Evolutionary conservation across 2,329 filamentous ascomycete genomes (phyloP), one percentile per base, ranked within the genome.

Genomic region (Xylariomycetidae sp.): DNA sequence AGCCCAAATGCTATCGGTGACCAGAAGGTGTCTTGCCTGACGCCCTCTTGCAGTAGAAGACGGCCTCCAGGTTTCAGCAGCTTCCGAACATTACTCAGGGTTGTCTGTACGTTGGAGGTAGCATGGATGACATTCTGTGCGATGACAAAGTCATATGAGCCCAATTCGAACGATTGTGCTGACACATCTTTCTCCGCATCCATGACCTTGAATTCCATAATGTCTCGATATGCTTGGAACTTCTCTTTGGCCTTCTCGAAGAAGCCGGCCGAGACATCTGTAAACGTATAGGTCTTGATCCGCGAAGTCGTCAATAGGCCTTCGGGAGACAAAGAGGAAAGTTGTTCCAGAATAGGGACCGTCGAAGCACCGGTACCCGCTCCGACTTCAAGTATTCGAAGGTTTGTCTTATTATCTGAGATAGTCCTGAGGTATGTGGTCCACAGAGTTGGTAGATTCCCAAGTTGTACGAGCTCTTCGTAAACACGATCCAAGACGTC

Each of bases 31-130:
- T 29, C 27, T 16, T 16, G 25, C 4, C 35, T 47, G 34, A n/a
- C n/a, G n/a, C 38, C 44, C 26, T 58, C 55, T 2, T 48, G 27
- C 7, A 58, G 16, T 5, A 58, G 8, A 1, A 58, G 41, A 14
- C 41, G 45, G 1, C 54, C 57, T 1, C 46, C 46, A 1, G 53
- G 50, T 27, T 45, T 50, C 0, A 60, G 34, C 3, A 59, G 41
- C 12, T 41, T 52, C 2, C 44, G 37, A 17, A 44, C 42, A 35
- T 59, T 46, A 1, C 11, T 9, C n/a, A 59, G 28, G 2, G 54
- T 54, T 2, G 37, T 26, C 1, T 33, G 12, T 4, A 59, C 46
- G 22, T 20, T 46, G 5, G 33, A 2, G 0, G 44, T 46, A 3
- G 44, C 42, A 16, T 48, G 44, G 3, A 47, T 13, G 3, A 22